Conservation (phyloP, 257 asterid genomes). For the Solanum infundibuliforme region DNA sequence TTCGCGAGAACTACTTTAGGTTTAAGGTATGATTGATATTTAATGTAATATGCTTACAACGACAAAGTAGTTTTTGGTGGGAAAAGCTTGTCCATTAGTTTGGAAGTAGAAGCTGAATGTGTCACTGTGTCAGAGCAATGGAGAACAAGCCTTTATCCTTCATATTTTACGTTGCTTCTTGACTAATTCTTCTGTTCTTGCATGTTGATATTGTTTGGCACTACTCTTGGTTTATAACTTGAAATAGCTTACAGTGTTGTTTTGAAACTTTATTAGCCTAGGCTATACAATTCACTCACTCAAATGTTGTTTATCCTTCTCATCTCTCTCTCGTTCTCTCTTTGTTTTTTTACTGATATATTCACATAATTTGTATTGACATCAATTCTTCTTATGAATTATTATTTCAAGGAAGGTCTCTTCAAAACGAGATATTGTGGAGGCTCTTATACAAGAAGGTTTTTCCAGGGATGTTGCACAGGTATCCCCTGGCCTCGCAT, state of each 20-base stretch:
- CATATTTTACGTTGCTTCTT: not conserved
- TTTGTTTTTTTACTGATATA: not conserved
- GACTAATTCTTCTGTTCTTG: not conserved
- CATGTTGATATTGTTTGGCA: not conserved
- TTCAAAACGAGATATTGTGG: constrained; percentile 66
- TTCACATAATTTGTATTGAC: not conserved
- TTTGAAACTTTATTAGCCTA: not conserved
- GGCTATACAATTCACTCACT: not conserved
- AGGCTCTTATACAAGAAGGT: constrained; percentile 63
- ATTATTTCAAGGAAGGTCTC: constrained; percentile 71
- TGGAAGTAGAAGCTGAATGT: not conserved
- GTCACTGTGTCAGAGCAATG: not conserved
- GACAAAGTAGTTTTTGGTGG: not conserved
- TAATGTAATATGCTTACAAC: not conserved
- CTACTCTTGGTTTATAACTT: not conserved
- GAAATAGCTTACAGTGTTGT: not conserved
- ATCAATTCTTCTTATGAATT: constrained; percentile 9
- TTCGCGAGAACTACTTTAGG: not conserved
- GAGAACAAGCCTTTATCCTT: not conserved
- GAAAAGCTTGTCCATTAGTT: not conserved
- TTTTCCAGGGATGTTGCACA: constrained; percentile 95
- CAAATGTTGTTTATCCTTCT: not conserved
- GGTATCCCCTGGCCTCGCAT: constrained; percentile 24
- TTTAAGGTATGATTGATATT: not conserved
- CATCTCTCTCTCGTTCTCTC: not conserved